Evolutionary conservation across 2,329 filamentous ascomycete genomes (phyloP), one percentile per base, ranked within the genome.

Genomic region (Fusarium sulawesiense): DNA sequence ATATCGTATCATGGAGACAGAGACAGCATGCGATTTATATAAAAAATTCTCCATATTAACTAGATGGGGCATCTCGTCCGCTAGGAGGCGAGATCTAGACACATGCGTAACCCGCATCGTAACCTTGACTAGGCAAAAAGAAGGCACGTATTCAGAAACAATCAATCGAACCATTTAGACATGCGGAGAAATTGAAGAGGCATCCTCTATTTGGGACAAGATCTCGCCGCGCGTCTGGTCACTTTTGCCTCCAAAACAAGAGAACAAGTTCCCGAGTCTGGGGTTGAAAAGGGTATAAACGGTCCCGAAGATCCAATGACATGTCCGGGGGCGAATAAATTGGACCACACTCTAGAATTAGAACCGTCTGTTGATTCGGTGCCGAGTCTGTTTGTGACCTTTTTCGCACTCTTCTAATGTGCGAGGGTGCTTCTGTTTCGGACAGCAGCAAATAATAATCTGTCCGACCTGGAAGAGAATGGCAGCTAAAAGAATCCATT

Each of bases 171-270:
- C 66, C 72, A 73, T 64, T 44, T 49, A 60, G 70, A 72, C 54
- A 49, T 32, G 53, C 49, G 48, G 47, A 62, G 64, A 66, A 71
- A 30, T 34, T 21, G 53, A 56, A 59, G 7, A n/a, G 25, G 7
- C 23, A 12, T 7, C 25, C 32, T 41, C 18, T 54, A 34, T 57
- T 60, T 54, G 55, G 55, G 57, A 32, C 54, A 56, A 49, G 62
- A 18, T 57, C 60, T 58, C 29, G 73, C 73, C 73, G 73, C 73
- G 73, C 73, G 73, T 66, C 66, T 68, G 68, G 58, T 55, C 29
- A 40, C 62, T 61, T 42, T 61, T 44, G 63, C 63, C 63, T 50
- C 45, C 40, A 23, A 44, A n/a, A 34, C 20, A 29, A 29, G 16
- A 37, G 21, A 40, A 18, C 23, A 25, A 27, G 23, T 42, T 37